phyloP scores from a whole-genome alignment of 345 rosid genomes.

The Moricandia arvensis region DNA sequence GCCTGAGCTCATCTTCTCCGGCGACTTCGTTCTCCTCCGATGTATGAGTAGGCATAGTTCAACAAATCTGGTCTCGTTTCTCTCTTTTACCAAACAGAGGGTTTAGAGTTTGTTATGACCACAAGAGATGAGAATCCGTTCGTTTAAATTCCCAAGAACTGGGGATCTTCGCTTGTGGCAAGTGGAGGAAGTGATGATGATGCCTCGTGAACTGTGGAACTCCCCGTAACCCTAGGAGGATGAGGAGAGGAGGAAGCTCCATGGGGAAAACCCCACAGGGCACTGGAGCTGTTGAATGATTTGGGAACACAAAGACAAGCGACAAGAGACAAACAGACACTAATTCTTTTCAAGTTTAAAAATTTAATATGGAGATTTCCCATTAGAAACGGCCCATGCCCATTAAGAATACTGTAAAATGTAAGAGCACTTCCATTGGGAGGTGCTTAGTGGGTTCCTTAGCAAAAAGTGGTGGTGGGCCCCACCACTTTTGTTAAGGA shows the following conservation, averaged over 20 bases:
- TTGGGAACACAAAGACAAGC: slow-evolving; percentile 30
- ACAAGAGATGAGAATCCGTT: background rate
- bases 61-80: background rate
- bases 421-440: too few relatives aligned
- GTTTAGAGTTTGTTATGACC: background rate
- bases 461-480: too few relatives aligned
- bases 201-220: slow-evolving; percentile 31
- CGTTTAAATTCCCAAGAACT: slow-evolving; percentile 8
- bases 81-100: background rate
- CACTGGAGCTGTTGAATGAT: slow-evolving; percentile 20
- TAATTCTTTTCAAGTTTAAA: background rate
- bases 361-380: background rate
- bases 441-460: too few relatives aligned
- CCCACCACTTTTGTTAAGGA: too few relatives aligned
- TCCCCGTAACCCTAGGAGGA: slow-evolving; percentile 23
- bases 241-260: slow-evolving; percentile 33
- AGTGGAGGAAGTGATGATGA: slow-evolving; percentile 37
- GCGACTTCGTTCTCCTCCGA: slow-evolving; percentile 56
- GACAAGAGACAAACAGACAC: slow-evolving; percentile 22
- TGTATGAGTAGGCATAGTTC: slow-evolving; percentile 49
- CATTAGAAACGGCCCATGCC: slow-evolving; percentile 1
- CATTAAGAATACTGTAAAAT: background rate
- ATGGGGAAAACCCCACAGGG: slow-evolving; percentile 38
- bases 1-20: slow-evolving; percentile 56
- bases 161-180: slow-evolving; percentile 29